Conservation (phyloP, 805 yeast species). For the Schwanniomyces polymorphus region DNA sequence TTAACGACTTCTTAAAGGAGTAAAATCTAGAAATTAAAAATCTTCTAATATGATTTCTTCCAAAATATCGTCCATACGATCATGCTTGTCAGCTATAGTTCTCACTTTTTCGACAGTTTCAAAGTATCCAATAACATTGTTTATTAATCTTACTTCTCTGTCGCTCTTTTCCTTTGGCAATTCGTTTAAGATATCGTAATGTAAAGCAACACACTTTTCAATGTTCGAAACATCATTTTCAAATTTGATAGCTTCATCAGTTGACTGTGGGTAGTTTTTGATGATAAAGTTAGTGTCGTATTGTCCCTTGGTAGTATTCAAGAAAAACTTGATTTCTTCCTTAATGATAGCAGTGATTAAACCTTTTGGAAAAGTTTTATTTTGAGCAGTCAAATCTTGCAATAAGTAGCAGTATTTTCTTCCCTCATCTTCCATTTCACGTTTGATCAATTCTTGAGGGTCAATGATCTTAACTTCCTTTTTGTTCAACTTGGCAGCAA, state of each 20-base stretch:
- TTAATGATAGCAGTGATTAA: conserved; percentile 51
- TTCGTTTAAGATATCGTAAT: conserved; percentile 26
- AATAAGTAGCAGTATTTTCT: conserved; percentile 55
- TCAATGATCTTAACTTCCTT: conserved; percentile 45
- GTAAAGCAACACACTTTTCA: conserved; percentile 37
- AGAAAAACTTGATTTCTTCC: conserved; percentile 30
- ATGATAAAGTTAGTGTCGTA: conserved; percentile 50
- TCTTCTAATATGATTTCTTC: conserved; percentile 20
- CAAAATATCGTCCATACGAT: conserved; percentile 19
- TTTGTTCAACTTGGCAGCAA: conserved; percentile 16
- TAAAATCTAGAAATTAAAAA: conserved; percentile 3
- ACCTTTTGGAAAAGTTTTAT: conserved; percentile 41
- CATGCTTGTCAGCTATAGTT: conserved; percentile 13
- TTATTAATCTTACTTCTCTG: conserved; percentile 24
- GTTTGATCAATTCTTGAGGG: conserved; percentile 47
- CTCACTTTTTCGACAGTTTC: conserved; percentile 58
- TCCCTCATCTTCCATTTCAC: conserved; percentile 42
- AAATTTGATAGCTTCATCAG: conserved; percentile 69
- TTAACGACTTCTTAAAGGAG: conserved; percentile 15
- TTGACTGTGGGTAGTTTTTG: conserved; percentile 57
- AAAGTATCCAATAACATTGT: conserved; percentile 63
- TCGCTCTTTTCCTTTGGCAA: conserved; percentile 13
- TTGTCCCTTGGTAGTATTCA: conserved; percentile 37
- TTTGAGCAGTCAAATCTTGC: conserved; percentile 36
- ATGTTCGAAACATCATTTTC: conserved; percentile 66